Percentiles rank a stretch among this genome's conserved stretches.
Evolutionary conservation across 106 monocot species (phyloP).

Genomic region (Dendrobium officinale): DNA sequence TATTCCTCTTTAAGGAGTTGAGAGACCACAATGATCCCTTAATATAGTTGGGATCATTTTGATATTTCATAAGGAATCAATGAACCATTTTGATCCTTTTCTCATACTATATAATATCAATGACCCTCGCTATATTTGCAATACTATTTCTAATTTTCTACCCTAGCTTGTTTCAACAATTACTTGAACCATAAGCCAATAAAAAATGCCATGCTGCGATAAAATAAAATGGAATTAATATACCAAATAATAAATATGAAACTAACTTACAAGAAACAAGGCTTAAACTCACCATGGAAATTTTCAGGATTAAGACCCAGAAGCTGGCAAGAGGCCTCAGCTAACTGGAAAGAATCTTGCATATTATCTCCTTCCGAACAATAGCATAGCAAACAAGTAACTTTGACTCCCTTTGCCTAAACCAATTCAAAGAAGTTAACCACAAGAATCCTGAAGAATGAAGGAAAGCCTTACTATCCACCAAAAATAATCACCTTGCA

Average conservation of each 20-base stretch:
- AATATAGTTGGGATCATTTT: no score
- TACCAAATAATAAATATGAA: background rate
- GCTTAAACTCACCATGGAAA: slow-evolving; percentile 33
- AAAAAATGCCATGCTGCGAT: background rate
- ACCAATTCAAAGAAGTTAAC: slow-evolving; percentile 5
- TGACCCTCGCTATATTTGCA: background rate
- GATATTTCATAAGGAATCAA: no score
- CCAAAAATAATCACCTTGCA: slow-evolving; percentile 53
- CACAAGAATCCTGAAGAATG: background rate
- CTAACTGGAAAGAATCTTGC: slow-evolving; percentile 72
- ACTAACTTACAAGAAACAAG: background rate
- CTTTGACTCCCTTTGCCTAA: slow-evolving; percentile 80
- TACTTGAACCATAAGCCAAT: no score
- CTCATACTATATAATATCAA: no score
- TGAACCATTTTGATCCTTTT: no score
- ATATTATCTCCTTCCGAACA: slow-evolving; percentile 98
- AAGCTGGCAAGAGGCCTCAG: slow-evolving; percentile 68
- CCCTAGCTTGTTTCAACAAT: background rate
- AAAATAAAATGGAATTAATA: background rate
- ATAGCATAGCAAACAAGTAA: slow-evolving; percentile 84
- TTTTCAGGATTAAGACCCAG: slow-evolving; percentile 35
- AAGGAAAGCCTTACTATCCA: background rate
- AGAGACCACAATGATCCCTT: no score
- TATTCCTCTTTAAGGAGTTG: no score
- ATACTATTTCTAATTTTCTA: background rate